phyloP scores from a whole-genome alignment of 2,329 filamentous ascomycete genomes.

The Alternaria sp. region DNA sequence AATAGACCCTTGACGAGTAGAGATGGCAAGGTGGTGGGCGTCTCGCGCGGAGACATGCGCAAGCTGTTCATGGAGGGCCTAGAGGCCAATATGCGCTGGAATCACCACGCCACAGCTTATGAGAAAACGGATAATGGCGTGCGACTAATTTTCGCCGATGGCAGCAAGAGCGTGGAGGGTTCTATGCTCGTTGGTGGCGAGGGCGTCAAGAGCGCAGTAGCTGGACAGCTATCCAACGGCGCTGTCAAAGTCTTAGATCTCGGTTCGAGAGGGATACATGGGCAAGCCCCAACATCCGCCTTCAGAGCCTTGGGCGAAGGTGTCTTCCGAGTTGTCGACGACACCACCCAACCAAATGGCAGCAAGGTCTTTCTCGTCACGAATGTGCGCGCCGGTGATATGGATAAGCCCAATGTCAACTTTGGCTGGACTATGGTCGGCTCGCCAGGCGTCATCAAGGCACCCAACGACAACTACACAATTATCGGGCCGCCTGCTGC shows the following conservation, averaged over 20 bases:
- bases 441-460: conserved; percentile 64
- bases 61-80: conserved; percentile 65
- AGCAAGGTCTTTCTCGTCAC: conserved; percentile 65
- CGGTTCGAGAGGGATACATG: conserved; percentile 70
- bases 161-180: conserved; percentile 66
- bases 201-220: conserved; percentile 68
- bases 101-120: conserved; percentile 65
- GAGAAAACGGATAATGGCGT: conserved; percentile 65
- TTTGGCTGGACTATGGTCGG: conserved; percentile 72
- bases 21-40: conserved; percentile 67
- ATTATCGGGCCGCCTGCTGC: conserved; percentile 66
- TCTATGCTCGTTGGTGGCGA: conserved; percentile 69
- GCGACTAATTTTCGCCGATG: conserved; percentile 66
- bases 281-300: conserved; percentile 68
- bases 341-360: conserved; percentile 56
- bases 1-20: conserved; percentile 57
- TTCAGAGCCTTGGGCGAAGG: conserved; percentile 71
- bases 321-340: conserved; percentile 66
- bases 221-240: conserved; percentile 66
- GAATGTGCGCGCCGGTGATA: conserved; percentile 68
- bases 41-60: conserved; percentile 70
- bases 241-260: conserved; percentile 70
- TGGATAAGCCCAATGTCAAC: conserved; percentile 64
- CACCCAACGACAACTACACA: conserved; percentile 67
- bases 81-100: conserved; percentile 65